Evolutionary conservation across 2,329 filamentous ascomycete species (phyloP), one percentile per base, ranked within the genome.

Genomic region (Fusarium napiforme): DNA sequence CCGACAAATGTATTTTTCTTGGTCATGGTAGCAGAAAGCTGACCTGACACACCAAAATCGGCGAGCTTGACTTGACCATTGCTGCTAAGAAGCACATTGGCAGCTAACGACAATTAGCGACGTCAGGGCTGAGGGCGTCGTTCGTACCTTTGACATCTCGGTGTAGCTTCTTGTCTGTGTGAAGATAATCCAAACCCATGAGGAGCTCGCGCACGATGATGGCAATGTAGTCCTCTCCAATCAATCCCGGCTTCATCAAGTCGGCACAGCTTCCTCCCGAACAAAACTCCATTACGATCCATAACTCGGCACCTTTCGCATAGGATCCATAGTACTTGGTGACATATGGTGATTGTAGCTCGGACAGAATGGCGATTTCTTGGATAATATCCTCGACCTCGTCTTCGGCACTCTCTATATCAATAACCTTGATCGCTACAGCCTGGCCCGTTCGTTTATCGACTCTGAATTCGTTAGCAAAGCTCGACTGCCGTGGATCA

Each of bases 271-370:
- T 98, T 9, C 96, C 96, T 28, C 96, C 96, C 3, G 96, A 95
- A 83, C 96, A 99, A 79, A 96, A 99, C 83, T 99, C 96, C 96
- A 99, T 99, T 82, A 98, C 95, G 77, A 99, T 99, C 96, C 96
- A 99, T 78, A 99, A 85, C 84, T 98, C 94, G 5, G 95, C 96
- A 30, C 96, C 96, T 80, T 97, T 97, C 76, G 97, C 91, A 80
- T 96, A 98, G 64, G 96, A 98, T 75, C 96, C 96, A 84, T 97
- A 95, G 86, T 99, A 99, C 83, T 97, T 96, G 43, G 96, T 99
- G 71, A 98, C 96, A 80, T 97, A 97, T 23, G 95, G 95, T 23
- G 96, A 98, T 84, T 97, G 94, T 75, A 99, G 90, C 83, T 97
- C 96, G 37, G 96, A 97, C 62, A 99, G 88, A 78, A 99, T 98